A percentile compares a stretch with the other conserved stretches of the same genome.
phyloP scores from a whole-genome alignment of 352 stramenopile genomes.

The Phytophthora ramorum region DNA sequence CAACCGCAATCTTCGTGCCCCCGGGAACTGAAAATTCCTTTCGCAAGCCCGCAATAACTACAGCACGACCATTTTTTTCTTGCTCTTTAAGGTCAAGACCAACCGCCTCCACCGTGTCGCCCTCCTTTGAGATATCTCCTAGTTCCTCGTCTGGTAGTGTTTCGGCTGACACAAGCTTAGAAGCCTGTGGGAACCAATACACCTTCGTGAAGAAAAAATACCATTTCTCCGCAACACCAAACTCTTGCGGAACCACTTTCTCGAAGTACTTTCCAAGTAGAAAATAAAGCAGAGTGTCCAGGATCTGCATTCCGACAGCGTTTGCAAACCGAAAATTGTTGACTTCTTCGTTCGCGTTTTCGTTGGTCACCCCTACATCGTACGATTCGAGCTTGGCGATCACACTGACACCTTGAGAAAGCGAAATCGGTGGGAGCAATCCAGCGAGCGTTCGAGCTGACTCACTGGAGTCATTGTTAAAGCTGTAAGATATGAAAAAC shows the following conservation, averaged over 20 bases:
- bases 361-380: slow-evolving; percentile 44
- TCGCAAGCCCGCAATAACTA: slow-evolving; percentile 66
- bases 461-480: slow-evolving; percentile 62
- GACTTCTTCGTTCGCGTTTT: slow-evolving; percentile 47
- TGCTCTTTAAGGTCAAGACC: slow-evolving; percentile 54
- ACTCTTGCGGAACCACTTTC: slow-evolving; percentile 93
- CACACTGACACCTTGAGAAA: slow-evolving; percentile 74
- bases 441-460: slow-evolving; percentile 36
- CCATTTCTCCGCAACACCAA: slow-evolving; percentile 87
- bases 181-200: slow-evolving; percentile 66
- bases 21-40: slow-evolving; percentile 82
- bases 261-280: slow-evolving; percentile 91
- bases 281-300: slow-evolving; percentile 91
- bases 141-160: slow-evolving; percentile 35
- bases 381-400: slow-evolving; percentile 68
- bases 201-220: slow-evolving; percentile 86
- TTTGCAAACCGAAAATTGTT: slow-evolving; percentile 63
- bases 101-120: slow-evolving; percentile 38
- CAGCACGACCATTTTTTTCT: slow-evolving; percentile 53
- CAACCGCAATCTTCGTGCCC: slow-evolving; percentile 85
- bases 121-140: neutral
- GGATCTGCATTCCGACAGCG: slow-evolving; percentile 84
- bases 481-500: slow-evolving; percentile 81
- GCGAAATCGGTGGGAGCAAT: slow-evolving; percentile 74
- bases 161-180: slow-evolving; percentile 29